These are phyloP conservation scores for Leptodermis oblonga DNA, from an alignment of 257 asterid genomes.

Conservation along the genomic window DNA sequence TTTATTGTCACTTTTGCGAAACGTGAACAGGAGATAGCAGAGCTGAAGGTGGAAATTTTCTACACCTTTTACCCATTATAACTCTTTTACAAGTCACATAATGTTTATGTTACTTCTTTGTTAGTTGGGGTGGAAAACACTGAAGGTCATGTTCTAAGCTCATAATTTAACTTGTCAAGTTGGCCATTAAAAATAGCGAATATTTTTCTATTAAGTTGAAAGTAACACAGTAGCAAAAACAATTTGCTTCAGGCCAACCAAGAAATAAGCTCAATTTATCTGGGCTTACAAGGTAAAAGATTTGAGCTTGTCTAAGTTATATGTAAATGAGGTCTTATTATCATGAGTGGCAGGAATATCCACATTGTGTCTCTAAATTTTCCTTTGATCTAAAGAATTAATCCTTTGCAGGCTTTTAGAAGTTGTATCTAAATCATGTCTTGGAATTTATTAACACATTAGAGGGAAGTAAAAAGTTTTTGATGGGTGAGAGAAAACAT, in stretches of 20 bases:
- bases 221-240: neutral
- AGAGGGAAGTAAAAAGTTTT: neutral
- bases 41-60: constrained; percentile 66
- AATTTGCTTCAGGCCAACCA: neutral
- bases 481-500: neutral
- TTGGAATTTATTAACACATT: neutral
- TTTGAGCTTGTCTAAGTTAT: neutral
- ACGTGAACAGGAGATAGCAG: constrained; percentile 99
- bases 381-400: neutral
- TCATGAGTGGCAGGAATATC: neutral
- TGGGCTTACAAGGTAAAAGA: neutral
- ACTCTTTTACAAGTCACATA: neutral
- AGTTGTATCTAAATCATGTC: neutral
- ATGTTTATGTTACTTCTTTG: neutral
- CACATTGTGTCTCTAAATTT: neutral
- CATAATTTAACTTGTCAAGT: neutral
- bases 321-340: neutral
- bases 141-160: neutral
- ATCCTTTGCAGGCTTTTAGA: neutral
- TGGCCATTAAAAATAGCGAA: neutral
- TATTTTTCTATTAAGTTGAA: constrained; percentile 1
- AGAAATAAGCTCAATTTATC: neutral
- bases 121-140: neutral
- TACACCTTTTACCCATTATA: neutral
- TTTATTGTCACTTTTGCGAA: constrained; percentile 94